Conservation (phyloP, 1,284 basidiomycete species). For the Agroathelia rolfsii region DNA sequence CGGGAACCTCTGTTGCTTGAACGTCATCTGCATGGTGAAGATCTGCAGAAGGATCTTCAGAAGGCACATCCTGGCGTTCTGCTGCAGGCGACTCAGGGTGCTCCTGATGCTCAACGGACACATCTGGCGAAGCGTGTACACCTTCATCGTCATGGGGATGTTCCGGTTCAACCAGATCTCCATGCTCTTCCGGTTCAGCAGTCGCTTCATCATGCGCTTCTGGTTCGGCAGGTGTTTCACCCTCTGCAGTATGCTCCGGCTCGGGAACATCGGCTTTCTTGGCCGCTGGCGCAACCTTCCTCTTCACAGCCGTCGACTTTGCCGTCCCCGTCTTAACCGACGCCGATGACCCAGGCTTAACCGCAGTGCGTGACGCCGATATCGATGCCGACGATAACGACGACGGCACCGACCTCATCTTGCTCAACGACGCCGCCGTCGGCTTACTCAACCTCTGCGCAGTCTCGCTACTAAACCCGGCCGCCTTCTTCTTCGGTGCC, state of each 20-base stretch:
- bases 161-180: slow-evolving; percentile 8
- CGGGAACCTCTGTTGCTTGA: slow-evolving; percentile 5
- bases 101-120: no score
- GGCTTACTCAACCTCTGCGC: slow-evolving; percentile 64
- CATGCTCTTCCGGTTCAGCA: slow-evolving; percentile 6
- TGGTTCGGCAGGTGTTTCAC: slow-evolving; percentile 8
- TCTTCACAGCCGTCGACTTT: slow-evolving; percentile 10
- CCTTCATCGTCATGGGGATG: slow-evolving; percentile 6
- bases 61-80: no score
- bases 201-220: slow-evolving; percentile 8
- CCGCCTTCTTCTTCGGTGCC: slow-evolving; percentile 38
- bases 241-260: slow-evolving; percentile 11
- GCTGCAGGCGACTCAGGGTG: no score
- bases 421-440: slow-evolving; percentile 62
- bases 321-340: slow-evolving; percentile 14
- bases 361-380: slow-evolving; percentile 14
- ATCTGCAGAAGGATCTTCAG: no score
- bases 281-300: slow-evolving; percentile 12
- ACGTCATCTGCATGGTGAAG: slow-evolving; percentile 9
- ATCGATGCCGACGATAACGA: slow-evolving; percentile 1
- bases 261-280: slow-evolving; percentile 9
- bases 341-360: slow-evolving; percentile 19
- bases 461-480: slow-evolving; percentile 33
- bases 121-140: no score
- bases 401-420: slow-evolving; percentile 25